Percentiles rank a stretch among this genome's conserved stretches.
These are phyloP conservation scores for Colletotrichum cordylinicola DNA, from an alignment of 2,329 filamentous ascomycete species.

Conservation along the genomic window DNA sequence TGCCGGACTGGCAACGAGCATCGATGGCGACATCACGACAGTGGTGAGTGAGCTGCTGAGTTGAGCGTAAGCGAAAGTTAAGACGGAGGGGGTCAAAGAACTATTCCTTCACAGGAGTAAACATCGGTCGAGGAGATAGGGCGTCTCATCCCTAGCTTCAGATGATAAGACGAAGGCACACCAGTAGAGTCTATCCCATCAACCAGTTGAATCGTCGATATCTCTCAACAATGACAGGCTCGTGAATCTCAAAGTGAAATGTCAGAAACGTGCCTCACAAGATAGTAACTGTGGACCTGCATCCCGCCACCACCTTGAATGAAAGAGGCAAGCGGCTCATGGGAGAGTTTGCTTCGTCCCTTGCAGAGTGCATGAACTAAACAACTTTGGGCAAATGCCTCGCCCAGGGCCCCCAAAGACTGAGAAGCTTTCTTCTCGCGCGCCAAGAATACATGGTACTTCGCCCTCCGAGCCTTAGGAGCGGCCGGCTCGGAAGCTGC, in stretches of 20 bases:
- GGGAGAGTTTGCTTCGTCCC: not conserved
- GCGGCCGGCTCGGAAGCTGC: not conserved
- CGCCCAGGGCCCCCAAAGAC: not conserved
- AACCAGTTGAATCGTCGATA: not conserved
- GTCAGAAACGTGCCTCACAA: conserved; percentile 8
- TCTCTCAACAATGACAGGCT: not conserved
- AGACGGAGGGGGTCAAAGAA: not conserved
- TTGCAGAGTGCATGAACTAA: conserved; percentile 1
- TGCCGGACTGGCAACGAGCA: conserved; percentile 19
- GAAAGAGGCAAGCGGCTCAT: not conserved
- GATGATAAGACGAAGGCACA: conserved; percentile 12
- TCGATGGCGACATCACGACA: conserved; percentile 21
- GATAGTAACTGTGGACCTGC: not conserved
- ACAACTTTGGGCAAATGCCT: not conserved
- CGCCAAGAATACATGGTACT: not conserved
- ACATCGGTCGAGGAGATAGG: conserved; percentile 2
- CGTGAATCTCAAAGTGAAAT: not conserved
- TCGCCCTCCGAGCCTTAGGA: not conserved
- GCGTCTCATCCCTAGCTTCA: conserved; percentile 17
- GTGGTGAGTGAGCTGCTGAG: not conserved
- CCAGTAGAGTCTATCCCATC: not conserved
- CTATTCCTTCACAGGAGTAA: not conserved
- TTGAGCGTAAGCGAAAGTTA: not conserved
- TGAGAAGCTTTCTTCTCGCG: not conserved
- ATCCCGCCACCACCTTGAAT: not conserved